These are phyloP conservation scores for Graphilbum sp. DNA, from an alignment of 2,329 filamentous ascomycete species.

Conservation along the genomic window DNA sequence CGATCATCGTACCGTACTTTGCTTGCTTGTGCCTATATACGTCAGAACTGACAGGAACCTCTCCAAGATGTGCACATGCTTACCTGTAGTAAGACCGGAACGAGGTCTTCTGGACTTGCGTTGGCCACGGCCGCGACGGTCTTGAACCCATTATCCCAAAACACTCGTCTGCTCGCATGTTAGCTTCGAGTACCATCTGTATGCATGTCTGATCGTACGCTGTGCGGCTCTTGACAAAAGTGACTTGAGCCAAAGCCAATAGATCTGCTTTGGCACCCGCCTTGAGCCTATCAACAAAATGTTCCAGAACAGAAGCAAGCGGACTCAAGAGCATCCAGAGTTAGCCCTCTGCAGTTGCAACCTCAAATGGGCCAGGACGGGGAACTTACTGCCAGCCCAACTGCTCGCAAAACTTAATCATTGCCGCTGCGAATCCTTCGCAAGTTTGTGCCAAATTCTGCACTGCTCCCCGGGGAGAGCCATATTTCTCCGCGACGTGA, in stretches of 20 bases:
- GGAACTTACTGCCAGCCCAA: slow-evolving; percentile 53
- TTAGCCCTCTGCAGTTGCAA: too few species aligned
- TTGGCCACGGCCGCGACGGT: slow-evolving; percentile 52
- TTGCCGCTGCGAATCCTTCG: slow-evolving; percentile 62
- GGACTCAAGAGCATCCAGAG: too few species aligned
- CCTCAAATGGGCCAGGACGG: too few species aligned
- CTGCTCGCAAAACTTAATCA: slow-evolving; percentile 62
- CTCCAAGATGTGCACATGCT: slow-evolving; percentile 42
- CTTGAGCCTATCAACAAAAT: slow-evolving; percentile 58
- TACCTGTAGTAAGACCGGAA: slow-evolving; percentile 58
- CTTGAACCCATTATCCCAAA: slow-evolving; percentile 63
- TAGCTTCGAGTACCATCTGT: slow-evolving; percentile 3
- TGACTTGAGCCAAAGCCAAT: slow-evolving; percentile 52
- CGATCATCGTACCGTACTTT: not conserved
- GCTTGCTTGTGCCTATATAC: not conserved
- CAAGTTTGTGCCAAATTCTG: slow-evolving; percentile 61
- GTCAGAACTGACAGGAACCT: slow-evolving; percentile 36
- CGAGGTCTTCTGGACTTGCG: slow-evolving; percentile 48
- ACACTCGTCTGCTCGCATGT: slow-evolving; percentile 27
- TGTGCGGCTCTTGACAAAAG: slow-evolving; percentile 62
- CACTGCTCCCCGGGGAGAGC: slow-evolving; percentile 50
- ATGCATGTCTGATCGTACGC: slow-evolving; percentile 26
- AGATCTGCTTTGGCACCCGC: slow-evolving; percentile 57
- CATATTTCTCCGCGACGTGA: slow-evolving; percentile 52
- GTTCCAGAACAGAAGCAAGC: too few species aligned